Evolutionary conservation across 495 filamentous ascomycete species (phyloP), one percentile per base, ranked within the genome.

Genomic region (Talaromyces ruber): DNA sequence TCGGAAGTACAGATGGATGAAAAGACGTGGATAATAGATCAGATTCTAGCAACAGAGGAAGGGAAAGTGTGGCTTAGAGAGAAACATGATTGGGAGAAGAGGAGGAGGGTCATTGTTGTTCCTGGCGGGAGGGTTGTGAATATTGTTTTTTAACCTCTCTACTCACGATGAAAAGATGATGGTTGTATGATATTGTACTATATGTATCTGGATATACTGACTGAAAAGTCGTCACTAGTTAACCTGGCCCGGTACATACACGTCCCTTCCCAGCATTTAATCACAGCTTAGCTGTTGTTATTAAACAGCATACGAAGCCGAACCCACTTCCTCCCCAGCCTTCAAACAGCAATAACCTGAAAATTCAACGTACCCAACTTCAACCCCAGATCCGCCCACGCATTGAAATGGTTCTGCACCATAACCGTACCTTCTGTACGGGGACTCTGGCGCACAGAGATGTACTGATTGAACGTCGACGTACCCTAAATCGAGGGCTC

Each of bases 381-480:
- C 70, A 88, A 74, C 6, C 76, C 77, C 6, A 70, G 62, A 25
- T 58, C 59, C 2, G 67, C 65, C 86, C 87, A 90, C 25, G 84
- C 84, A 66, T 83, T 75, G 69, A 90, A 88, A 74, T 88, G 86
- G 68, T 82, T 84, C 50, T 69, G 68, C 8, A 71, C 78, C 11
- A 70, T 82, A 7, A 83, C 74, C 4, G 78, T 83, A 0, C 85
- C 85, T 5, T 81, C 74, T 4, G 73, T 74, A 14, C 85, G 77
- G 68, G 82, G 80, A 32, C 72, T 71, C 32, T 74, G 73, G 18
- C 85, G 81, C 47, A 88, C 78, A 25, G 81, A 82, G 80, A 81
- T 85, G 69, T 76, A 87, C 74, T 88, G 86, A 30, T 76, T 72
- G 66, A 88, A 88, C 52, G 81, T 88, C 2, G 74, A 68, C 24